Evolutionary conservation across 495 filamentous ascomycete species (phyloP).

Genomic region (Penicillium verhagenii): DNA sequence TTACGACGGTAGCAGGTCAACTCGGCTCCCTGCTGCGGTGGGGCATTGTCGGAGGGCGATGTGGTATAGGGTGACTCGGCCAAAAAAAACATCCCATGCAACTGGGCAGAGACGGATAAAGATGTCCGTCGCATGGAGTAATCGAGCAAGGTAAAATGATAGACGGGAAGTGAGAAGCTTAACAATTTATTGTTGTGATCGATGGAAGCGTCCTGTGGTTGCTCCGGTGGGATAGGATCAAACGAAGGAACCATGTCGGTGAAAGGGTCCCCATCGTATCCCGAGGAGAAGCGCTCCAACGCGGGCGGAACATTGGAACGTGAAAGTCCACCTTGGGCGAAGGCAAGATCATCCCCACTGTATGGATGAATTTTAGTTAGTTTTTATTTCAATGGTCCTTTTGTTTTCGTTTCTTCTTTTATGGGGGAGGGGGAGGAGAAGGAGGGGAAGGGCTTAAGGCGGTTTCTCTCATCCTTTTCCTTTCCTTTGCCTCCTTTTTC

Average conservation of each 20-base stretch:
- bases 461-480: background rate
- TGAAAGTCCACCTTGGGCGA: slow-evolving; percentile 34
- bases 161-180: slow-evolving; percentile 69
- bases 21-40: slow-evolving; percentile 65
- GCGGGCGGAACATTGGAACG: slow-evolving; percentile 10
- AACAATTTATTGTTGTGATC: slow-evolving; percentile 79
- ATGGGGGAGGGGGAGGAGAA: too few relatives aligned
- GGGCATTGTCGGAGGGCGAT: slow-evolving; percentile 59
- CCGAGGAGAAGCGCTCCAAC: slow-evolving; percentile 45
- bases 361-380: background rate
- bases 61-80: slow-evolving; percentile 76
- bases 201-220: slow-evolving; percentile 44
- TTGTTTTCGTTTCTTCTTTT: background rate
- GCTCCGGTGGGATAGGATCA: slow-evolving; percentile 44
- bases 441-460: too few relatives aligned
- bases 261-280: slow-evolving; percentile 72
- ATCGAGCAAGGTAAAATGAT: slow-evolving; percentile 68
- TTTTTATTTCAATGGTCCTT: background rate
- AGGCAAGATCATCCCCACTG: slow-evolving; percentile 42
- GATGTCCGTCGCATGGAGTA: slow-evolving; percentile 59
- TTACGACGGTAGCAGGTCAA: slow-evolving; percentile 91
- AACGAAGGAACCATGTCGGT: slow-evolving; percentile 53
- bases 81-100: slow-evolving; percentile 95
- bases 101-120: slow-evolving; percentile 71
- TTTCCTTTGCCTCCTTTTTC: background rate